Evolutionary conservation across 495 filamentous ascomycete genomes (phyloP).

Genomic region (Penicillium fimorum): DNA sequence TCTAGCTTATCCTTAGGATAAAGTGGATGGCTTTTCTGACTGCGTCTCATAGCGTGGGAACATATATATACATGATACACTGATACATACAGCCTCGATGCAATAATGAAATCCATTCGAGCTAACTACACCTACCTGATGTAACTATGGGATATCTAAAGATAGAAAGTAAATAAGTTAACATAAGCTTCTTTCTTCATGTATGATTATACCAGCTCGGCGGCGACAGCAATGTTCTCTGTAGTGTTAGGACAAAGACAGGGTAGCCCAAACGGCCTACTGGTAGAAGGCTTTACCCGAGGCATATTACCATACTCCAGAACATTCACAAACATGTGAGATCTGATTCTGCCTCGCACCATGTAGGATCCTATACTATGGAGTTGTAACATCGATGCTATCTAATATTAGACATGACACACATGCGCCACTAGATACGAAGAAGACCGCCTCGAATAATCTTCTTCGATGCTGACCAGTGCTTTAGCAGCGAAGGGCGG

Average conservation of each 20-base stretch:
- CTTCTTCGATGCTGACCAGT: background rate
- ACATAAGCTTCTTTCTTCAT: too few species aligned
- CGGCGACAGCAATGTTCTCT: too few species aligned
- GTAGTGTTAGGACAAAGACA: background rate
- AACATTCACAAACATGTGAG: background rate
- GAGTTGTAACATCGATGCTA: too few species aligned
- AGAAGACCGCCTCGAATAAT: background rate
- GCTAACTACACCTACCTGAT: background rate
- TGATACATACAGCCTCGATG: background rate
- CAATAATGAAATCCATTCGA: background rate
- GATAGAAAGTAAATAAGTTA: too few species aligned
- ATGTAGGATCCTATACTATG: too few species aligned
- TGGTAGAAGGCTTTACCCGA: background rate
- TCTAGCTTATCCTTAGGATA: background rate
- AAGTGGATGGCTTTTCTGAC: background rate
- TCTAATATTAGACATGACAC: slow-evolving; percentile 1
- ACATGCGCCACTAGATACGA: background rate
- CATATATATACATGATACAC: too few species aligned
- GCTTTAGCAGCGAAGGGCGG: background rate
- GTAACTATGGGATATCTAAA: too few species aligned
- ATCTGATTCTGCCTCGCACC: too few species aligned
- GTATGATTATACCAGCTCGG: too few species aligned
- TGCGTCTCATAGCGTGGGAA: too few species aligned
- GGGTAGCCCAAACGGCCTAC: background rate
- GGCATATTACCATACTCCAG: background rate